Conservation (phyloP, 2,329 filamentous ascomycete species). For the Ophioceras dolichostomum region DNA sequence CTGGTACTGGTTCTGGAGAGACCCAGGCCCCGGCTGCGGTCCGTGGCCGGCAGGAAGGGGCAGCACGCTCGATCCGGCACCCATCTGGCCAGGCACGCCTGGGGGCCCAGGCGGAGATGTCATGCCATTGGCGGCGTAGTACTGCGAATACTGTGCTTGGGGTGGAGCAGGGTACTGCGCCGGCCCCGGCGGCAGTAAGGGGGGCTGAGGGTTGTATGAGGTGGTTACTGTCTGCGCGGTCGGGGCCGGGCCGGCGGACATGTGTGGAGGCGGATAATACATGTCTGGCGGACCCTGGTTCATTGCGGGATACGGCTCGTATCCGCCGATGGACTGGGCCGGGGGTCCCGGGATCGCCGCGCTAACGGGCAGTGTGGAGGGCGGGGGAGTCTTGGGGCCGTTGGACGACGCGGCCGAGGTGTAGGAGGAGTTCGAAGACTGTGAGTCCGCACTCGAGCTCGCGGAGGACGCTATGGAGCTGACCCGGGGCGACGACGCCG, state of each 20-base stretch:
- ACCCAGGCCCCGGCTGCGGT: conserved; percentile 27
- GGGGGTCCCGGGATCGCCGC: conserved; percentile 26
- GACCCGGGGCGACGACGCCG: conserved; percentile 64
- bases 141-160: conserved; percentile 63
- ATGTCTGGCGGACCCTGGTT: conserved; percentile 73
- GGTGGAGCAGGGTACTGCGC: conserved; percentile 52
- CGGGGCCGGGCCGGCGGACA: conserved; percentile 65
- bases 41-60: conserved; percentile 49
- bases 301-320: conserved; percentile 50
- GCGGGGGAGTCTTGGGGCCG: conserved; percentile 63
- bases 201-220: conserved; percentile 58
- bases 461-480: conserved; percentile 56
- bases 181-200: conserved; percentile 61
- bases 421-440: conserved; percentile 42
- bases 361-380: conserved; percentile 49
- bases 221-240: conserved; percentile 68
- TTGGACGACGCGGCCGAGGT: conserved; percentile 43
- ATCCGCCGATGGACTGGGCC: conserved; percentile 23
- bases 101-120: conserved; percentile 66
- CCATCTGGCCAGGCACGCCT: conserved; percentile 59
- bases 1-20: conserved; percentile 41
- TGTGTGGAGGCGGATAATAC: conserved; percentile 69
- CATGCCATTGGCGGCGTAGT: conserved; percentile 68
- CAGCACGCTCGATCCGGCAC: conserved; percentile 48
- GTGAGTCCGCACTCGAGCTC: conserved; percentile 37